Evolutionary conservation across 768 basidiomycete species (phyloP), one percentile per base, ranked within the genome.

Genomic region (Pleurotus ostreatus): DNA sequence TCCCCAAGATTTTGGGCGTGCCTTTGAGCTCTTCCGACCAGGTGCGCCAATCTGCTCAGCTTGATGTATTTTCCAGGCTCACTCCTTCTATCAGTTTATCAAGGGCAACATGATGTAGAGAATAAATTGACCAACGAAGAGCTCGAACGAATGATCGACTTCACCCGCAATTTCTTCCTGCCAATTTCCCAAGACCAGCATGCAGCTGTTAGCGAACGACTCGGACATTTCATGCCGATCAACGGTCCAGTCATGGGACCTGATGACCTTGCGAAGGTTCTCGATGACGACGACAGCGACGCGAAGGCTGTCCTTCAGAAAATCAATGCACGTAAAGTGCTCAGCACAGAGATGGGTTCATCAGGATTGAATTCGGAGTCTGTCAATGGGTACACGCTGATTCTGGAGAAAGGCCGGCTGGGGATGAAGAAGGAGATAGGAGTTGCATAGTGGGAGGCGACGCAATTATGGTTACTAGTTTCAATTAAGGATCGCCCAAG

Each of bases 251-350:
- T 49, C 5, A 49, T 49, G 48, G 48, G 48, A 5, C 48, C 48
- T 20, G 48, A 49, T 26, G 55, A 55, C 46, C 46, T 55, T 13
- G 30, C 20, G n/a, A 44, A 46, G 38, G 55, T 55, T 16, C 48
- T 49, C 13, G 48, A 49, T 16, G 48, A 49, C 4, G 48, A 49
- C 20, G 65, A 66, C 25, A 59, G 61, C 25, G 67, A 68, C 38
- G 68, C 65, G 55, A 71, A 62, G 57, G 69, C 70, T 65, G 71
- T 78, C 55, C 60, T 76, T 40, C 70, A 73, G 44, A 74, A 75
- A 54, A 69, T 75, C 52, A 80, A 82, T 55, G 76, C 78, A 18
- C 72, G 78, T 22, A 71, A 76, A 49, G 68, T 81, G 34, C 51
- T 65, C 22, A 59, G 61, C 47, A 57, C 58, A 11, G 61, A 62